phyloP scores from a whole-genome alignment of 2,329 filamentous ascomycete genomes.

The Onygena corvina region DNA sequence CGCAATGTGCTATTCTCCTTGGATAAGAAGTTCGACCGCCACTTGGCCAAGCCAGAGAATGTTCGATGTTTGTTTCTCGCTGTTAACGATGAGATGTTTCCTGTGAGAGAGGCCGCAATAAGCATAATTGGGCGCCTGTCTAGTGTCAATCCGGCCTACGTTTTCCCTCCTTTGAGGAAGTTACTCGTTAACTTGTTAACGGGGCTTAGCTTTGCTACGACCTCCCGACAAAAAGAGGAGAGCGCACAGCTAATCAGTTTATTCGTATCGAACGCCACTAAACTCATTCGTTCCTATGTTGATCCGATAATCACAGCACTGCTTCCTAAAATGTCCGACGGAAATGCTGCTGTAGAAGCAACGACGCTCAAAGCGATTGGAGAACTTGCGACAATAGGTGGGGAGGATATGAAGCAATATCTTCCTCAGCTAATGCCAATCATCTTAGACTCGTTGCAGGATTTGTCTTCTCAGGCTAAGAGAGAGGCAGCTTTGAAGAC shows the following conservation, averaged over 20 bases:
- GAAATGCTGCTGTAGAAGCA: slow-evolving; percentile 75
- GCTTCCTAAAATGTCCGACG: slow-evolving; percentile 74
- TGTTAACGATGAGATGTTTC: slow-evolving; percentile 86
- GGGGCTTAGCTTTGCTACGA: slow-evolving; percentile 91
- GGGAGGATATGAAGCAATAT: slow-evolving; percentile 85
- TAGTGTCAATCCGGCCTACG: slow-evolving; percentile 85
- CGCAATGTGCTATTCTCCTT: slow-evolving; percentile 78
- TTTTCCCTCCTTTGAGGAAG: slow-evolving; percentile 90
- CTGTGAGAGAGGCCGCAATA: slow-evolving; percentile 87
- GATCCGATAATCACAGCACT: slow-evolving; percentile 91
- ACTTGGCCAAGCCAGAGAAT: slow-evolving; percentile 95
- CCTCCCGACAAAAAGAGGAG: slow-evolving; percentile 87
- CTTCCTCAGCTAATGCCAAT: slow-evolving; percentile 88
- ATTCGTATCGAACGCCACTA: slow-evolving; percentile 83
- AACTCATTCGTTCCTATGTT: slow-evolving; percentile 89
- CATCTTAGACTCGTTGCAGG: slow-evolving; percentile 85
- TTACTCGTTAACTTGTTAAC: slow-evolving; percentile 92
- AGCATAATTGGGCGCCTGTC: slow-evolving; percentile 91
- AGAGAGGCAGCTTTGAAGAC: slow-evolving; percentile 84
- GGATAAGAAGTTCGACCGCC: slow-evolving; percentile 86
- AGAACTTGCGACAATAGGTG: slow-evolving; percentile 84
- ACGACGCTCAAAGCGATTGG: slow-evolving; percentile 93
- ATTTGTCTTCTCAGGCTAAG: slow-evolving; percentile 80
- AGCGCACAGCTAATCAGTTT: slow-evolving; percentile 87
- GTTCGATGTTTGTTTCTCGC: slow-evolving; percentile 91